These are phyloP conservation scores for Trichosporon inkin DNA, from an alignment of 1,284 basidiomycete species.

Conservation along the genomic window DNA sequence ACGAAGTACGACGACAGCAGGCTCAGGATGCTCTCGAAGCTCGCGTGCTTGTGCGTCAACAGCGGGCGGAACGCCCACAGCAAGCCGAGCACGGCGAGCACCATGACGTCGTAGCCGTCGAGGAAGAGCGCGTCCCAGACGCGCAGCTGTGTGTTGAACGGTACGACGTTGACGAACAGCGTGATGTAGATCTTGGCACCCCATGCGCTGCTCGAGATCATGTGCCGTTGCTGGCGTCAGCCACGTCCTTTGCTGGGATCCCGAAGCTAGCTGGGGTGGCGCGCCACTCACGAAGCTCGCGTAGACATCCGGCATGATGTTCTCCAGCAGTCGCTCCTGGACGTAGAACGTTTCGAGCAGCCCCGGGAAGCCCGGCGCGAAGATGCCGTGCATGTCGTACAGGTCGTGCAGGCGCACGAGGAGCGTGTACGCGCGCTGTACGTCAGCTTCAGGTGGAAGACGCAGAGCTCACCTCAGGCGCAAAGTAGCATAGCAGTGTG, in stretches of 20 bases:
- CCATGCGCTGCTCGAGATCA: constrained; percentile 87
- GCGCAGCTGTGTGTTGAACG: constrained; percentile 88
- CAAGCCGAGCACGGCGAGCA: constrained; percentile 77
- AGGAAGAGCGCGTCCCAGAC: constrained; percentile 91
- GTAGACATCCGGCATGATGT: constrained; percentile 84
- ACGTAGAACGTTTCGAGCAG: constrained; percentile 90
- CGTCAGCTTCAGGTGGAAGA: constrained; percentile 2
- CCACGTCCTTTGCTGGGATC: too few relatives aligned
- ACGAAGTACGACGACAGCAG: constrained; percentile 87
- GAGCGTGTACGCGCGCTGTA: constrained; percentile 68
- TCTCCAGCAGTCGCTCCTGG: constrained; percentile 79
- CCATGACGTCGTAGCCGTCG: constrained; percentile 83
- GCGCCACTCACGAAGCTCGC: constrained; percentile 60
- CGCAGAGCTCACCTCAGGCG: constrained; percentile 60
- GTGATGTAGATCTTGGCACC: constrained; percentile 99
- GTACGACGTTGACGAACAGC: constrained; percentile 89
- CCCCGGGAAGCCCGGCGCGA: constrained; percentile 92
- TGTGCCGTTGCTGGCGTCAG: constrained; percentile 61
- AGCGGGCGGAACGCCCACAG: constrained; percentile 67
- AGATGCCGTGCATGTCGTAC: constrained; percentile 85
- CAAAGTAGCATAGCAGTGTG: constrained; percentile 88
- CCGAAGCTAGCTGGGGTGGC: background rate
- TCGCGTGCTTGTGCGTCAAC: constrained; percentile 53
- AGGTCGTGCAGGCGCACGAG: constrained; percentile 79
- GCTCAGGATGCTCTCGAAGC: constrained; percentile 84